Evolutionary conservation across 208 protist genomes (phyloP).

Genomic region (Trichomonas gallinae): DNA sequence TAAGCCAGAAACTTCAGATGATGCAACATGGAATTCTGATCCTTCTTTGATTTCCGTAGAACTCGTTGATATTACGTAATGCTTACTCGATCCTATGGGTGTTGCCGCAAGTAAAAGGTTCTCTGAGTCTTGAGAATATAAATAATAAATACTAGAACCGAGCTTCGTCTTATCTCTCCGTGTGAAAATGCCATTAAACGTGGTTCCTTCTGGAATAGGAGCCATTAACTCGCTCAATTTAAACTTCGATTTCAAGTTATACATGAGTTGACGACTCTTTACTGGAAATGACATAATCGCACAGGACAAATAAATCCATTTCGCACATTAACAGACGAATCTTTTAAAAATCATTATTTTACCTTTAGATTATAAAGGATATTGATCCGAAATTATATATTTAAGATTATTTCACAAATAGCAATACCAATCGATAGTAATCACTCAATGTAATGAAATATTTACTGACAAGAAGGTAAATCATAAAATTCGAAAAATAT

Average conservation of each 20-base stretch:
- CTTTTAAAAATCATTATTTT: too few species aligned
- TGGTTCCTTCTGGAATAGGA: not conserved
- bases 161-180: not conserved
- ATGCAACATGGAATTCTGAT: not conserved
- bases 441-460: too few species aligned
- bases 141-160: not conserved
- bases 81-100: not conserved
- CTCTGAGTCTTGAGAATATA: not conserved
- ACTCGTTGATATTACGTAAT: not conserved
- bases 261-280: not conserved
- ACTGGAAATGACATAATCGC: too few species aligned
- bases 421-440: too few species aligned
- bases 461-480: too few species aligned
- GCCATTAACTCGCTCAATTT: not conserved
- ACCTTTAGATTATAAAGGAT: too few species aligned
- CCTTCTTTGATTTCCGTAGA: not conserved
- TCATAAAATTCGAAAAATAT: too few species aligned
- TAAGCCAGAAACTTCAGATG: not conserved
- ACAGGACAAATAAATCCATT: too few species aligned
- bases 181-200: not conserved
- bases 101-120: not conserved
- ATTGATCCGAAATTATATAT: too few species aligned
- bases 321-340: too few species aligned
- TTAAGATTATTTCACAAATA: too few species aligned
- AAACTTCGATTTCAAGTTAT: not conserved